Conservation (phyloP, 2,329 filamentous ascomycete species). For the Exophiala mesophila region DNA sequence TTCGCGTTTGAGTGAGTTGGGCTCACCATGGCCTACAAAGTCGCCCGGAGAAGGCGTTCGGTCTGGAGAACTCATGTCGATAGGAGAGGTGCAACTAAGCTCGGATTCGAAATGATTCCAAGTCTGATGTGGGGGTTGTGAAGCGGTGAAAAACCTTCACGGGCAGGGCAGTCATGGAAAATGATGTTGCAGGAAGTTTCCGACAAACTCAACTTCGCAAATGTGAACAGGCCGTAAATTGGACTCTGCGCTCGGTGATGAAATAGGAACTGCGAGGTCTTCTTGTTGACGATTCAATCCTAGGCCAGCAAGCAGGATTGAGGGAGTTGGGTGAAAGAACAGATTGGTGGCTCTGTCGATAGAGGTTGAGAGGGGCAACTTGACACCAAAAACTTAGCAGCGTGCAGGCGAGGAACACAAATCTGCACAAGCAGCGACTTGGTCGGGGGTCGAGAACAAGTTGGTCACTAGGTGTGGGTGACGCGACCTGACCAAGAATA, state of each 20-base stretch:
- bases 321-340: neutral
- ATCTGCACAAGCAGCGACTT: too few relatives aligned
- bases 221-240: too few relatives aligned
- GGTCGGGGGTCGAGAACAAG: too few relatives aligned
- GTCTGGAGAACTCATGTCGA: constrained; percentile 17
- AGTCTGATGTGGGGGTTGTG: constrained; percentile 7
- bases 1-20: constrained; percentile 23
- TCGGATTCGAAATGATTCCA: constrained; percentile 2
- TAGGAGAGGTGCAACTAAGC: constrained; percentile 4
- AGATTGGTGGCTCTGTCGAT: neutral
- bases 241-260: too few relatives aligned
- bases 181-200: constrained; percentile 7
- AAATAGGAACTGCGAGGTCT: neutral
- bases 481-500: too few relatives aligned
- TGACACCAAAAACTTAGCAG: too few relatives aligned
- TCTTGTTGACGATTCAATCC: neutral
- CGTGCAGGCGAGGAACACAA: too few relatives aligned
- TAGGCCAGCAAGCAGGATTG: too few relatives aligned
- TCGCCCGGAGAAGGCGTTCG: constrained; percentile 10
- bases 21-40: constrained; percentile 17
- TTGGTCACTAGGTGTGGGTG: too few relatives aligned
- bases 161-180: constrained; percentile 9
- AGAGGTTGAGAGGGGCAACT: too few relatives aligned
- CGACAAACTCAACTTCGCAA: too few relatives aligned
- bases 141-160: constrained; percentile 19